A percentile compares a stretch with the other conserved stretches of the same genome.
phyloP scores from a whole-genome alignment of 2,329 filamentous ascomycete species.

The Lasiodiplodia sp. region DNA sequence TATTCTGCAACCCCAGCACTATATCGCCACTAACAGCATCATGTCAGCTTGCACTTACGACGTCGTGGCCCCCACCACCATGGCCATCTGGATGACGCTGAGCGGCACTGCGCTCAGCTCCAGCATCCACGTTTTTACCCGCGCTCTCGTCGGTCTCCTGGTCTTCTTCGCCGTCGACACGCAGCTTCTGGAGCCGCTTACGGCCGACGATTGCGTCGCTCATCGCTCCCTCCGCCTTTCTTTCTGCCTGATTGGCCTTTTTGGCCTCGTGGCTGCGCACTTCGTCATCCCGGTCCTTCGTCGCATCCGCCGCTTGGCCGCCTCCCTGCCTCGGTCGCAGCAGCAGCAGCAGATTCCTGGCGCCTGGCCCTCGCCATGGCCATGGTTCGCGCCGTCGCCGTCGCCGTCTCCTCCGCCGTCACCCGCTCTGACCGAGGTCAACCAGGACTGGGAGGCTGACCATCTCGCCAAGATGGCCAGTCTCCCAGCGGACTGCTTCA shows the following conservation, averaged over 20 bases:
- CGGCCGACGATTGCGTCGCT: not conserved
- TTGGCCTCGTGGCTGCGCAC: not conserved
- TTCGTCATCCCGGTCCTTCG: not conserved
- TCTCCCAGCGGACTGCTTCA: constrained; percentile 4
- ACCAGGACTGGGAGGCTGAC: not conserved
- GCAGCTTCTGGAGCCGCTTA: not conserved
- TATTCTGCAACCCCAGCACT: constrained; percentile 6
- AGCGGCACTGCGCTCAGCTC: constrained; percentile 17
- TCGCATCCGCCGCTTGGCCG: not conserved
- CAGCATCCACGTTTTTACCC: not conserved
- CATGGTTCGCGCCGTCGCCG: constrained; percentile 2
- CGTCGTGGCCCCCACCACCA: constrained; percentile 6
- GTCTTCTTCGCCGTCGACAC: not conserved
- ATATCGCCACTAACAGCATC: not conserved
- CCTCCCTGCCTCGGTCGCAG: not conserved
- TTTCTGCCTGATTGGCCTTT: not conserved
- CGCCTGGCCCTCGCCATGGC: not conserved
- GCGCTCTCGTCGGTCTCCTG: not conserved
- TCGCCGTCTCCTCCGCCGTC: not conserved
- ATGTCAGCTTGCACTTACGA: not conserved
- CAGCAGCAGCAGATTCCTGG: not conserved
- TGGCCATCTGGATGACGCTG: constrained; percentile 8
- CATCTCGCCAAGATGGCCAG: not conserved
- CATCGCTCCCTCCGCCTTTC: not conserved
- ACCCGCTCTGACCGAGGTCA: not conserved